Evolutionary conservation across 192 early-diverging fungal genomes (phyloP).

Genomic region (Fimicolochytrium jonesii): DNA sequence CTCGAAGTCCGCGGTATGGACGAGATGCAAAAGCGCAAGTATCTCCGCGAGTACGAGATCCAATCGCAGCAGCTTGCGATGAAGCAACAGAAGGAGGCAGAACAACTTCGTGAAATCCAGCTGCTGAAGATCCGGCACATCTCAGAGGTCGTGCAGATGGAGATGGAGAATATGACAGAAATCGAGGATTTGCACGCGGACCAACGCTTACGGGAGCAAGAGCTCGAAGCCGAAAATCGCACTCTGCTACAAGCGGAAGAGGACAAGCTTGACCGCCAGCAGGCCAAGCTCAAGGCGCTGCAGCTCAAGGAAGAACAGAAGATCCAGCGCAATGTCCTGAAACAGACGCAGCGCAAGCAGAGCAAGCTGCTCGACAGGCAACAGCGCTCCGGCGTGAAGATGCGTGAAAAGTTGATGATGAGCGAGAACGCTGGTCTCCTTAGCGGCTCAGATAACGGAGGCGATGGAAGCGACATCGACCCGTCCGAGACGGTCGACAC

Average conservation of each 20-base stretch:
- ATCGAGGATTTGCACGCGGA: constrained; percentile 19
- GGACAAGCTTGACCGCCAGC: constrained; percentile 14
- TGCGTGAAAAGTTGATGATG: constrained; percentile 12
- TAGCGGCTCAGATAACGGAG: constrained; percentile 15
- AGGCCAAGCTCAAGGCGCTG: constrained; percentile 12
- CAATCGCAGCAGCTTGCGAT: constrained; percentile 27
- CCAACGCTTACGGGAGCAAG: constrained; percentile 9
- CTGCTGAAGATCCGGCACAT: constrained; percentile 34
- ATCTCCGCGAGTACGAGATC: constrained; percentile 20
- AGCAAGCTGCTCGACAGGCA: constrained; percentile 27
- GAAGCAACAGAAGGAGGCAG: constrained; percentile 32
- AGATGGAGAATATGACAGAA: constrained; percentile 26
- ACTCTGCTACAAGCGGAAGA: constrained; percentile 12
- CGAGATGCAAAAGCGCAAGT: constrained; percentile 9
- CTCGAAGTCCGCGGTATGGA: constrained; percentile 22
- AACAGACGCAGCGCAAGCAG: constrained; percentile 25
- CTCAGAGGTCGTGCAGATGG: constrained; percentile 15
- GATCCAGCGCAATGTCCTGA: constrained; percentile 12
- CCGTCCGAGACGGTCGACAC: constrained; percentile 24
- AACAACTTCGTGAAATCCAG: constrained; percentile 38
- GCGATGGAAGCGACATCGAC: constrained; percentile 17
- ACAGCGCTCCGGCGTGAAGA: constrained; percentile 19
- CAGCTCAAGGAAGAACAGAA: constrained; percentile 35
- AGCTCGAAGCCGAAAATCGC: constrained; percentile 10
- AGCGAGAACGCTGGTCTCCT: constrained; percentile 10